Percentiles rank a stretch among this genome's conserved stretches.
Evolutionary conservation across 2,329 filamentous ascomycete genomes (phyloP).

Genomic region (Xylaria sp.): DNA sequence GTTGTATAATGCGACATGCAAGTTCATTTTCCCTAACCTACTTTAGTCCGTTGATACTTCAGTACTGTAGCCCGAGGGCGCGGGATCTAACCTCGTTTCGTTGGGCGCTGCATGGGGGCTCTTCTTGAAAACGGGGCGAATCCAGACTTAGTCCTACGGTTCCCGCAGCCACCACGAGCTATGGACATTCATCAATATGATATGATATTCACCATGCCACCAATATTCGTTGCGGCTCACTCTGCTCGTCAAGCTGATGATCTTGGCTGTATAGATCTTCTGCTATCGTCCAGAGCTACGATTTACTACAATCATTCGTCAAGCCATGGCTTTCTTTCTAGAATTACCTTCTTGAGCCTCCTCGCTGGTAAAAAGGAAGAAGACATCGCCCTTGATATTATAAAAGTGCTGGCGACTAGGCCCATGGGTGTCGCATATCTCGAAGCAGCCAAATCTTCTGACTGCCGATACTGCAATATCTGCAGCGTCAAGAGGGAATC

Average conservation of each 20-base stretch:
- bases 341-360: not conserved
- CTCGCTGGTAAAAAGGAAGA: not conserved
- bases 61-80: too few relatives aligned
- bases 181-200: not conserved
- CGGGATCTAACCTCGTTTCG: too few relatives aligned
- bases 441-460: not conserved
- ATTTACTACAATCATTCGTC: not conserved
- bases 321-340: not conserved
- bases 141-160: not conserved
- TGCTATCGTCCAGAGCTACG: not conserved
- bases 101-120: too few relatives aligned
- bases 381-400: not conserved
- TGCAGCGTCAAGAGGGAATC: not conserved
- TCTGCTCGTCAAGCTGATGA: not conserved
- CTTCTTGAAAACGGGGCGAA: not conserved
- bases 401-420: not conserved
- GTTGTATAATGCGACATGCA: too few relatives aligned
- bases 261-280: not conserved
- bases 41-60: too few relatives aligned
- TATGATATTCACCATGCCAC: not conserved
- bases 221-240: not conserved
- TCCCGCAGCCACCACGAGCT: not conserved
- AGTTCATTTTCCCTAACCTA: too few relatives aligned
- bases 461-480: not conserved
- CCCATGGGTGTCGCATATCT: not conserved